Percentiles rank a stretch among this genome's conserved stretches.
phyloP scores from a whole-genome alignment of 371 early-diverging fungal genomes.

The Smittium culicis region DNA sequence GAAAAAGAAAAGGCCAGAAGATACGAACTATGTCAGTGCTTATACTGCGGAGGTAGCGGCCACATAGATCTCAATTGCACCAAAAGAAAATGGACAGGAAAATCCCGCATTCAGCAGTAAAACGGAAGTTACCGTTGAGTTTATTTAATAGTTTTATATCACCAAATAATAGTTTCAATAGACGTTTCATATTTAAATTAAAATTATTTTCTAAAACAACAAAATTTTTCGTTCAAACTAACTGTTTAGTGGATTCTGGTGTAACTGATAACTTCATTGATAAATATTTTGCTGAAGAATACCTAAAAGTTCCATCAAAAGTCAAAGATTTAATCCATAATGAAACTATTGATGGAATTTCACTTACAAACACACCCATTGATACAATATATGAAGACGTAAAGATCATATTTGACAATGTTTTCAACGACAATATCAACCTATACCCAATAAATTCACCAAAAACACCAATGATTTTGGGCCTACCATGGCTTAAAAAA shows the following conservation, averaged over 20 bases:
- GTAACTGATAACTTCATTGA: background rate
- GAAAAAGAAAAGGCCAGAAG: constrained; percentile 8
- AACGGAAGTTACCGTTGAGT: constrained; percentile 5
- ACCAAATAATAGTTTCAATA: background rate
- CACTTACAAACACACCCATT: background rate
- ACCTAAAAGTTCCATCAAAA: background rate
- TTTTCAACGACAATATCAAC: background rate
- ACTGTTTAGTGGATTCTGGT: background rate
- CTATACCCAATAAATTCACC: constrained; percentile 3
- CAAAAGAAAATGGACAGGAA: background rate
- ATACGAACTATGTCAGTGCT: background rate
- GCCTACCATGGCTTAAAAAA: background rate
- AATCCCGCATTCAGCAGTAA: constrained; percentile 6
- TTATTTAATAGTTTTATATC: background rate
- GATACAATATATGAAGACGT: background rate
- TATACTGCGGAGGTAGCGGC: constrained; percentile 2
- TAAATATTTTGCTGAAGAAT: background rate
- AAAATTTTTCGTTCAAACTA: background rate
- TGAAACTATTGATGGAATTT: background rate
- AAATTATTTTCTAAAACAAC: constrained; percentile 1
- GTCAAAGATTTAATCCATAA: background rate
- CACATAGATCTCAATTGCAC: background rate
- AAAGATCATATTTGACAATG: background rate
- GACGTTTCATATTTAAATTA: background rate
- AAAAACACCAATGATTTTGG: background rate